Evolutionary conservation across 1,284 basidiomycete genomes (phyloP).

Genomic region (Cerrena zonata): DNA sequence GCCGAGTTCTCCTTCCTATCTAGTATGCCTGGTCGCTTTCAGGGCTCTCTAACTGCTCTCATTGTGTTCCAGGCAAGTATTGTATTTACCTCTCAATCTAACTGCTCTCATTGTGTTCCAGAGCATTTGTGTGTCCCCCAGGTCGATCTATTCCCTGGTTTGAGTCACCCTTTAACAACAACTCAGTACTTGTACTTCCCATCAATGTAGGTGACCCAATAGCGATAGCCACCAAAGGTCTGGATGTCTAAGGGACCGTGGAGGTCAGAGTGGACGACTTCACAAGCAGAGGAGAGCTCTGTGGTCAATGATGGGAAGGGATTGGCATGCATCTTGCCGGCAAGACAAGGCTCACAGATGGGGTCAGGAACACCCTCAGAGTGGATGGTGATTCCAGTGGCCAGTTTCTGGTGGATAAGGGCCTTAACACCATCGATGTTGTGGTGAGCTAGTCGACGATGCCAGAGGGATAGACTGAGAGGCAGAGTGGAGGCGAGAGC

Average conservation of each 20-base stretch:
- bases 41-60: no score
- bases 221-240: constrained; percentile 24
- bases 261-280: constrained; percentile 32
- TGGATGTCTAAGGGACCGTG: constrained; percentile 25
- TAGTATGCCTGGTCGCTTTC: no score
- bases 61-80: no score
- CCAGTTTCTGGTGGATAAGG: constrained; percentile 2
- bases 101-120: no score
- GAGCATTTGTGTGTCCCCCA: no score
- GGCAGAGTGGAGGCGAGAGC: constrained; percentile 10
- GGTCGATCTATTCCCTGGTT: no score
- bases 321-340: constrained; percentile 17
- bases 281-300: constrained; percentile 16
- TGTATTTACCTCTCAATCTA: no score
- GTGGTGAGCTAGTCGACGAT: constrained; percentile 14
- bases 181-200: constrained; percentile 20
- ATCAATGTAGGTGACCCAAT: constrained; percentile 34
- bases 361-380: constrained; percentile 15
- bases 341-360: constrained; percentile 19
- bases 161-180: no score
- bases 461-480: constrained; percentile 14
- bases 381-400: constrained; percentile 9
- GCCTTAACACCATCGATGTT: background rate
- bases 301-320: constrained; percentile 17
- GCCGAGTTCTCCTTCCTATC: no score